Conservation (phyloP, 2,329 filamentous ascomycete species). For the Stachybotrys chartarum region DNA sequence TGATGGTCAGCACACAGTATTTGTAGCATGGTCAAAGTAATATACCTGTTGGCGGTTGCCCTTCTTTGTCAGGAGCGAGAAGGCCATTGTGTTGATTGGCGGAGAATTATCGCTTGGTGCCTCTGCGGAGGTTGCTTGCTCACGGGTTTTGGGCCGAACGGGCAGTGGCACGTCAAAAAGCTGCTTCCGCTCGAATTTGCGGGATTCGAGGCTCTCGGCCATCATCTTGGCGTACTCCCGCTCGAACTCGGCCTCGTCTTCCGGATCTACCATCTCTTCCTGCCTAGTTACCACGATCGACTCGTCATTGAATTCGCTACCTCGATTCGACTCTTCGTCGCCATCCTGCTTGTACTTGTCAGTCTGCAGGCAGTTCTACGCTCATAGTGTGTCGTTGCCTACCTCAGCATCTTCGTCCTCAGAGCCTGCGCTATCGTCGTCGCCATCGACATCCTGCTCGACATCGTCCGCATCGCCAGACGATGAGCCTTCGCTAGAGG, state of each 20-base stretch:
- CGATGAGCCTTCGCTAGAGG: conserved; percentile 60
- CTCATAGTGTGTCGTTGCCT: conserved; percentile 7
- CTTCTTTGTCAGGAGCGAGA: conserved; percentile 90
- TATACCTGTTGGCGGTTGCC: conserved; percentile 87
- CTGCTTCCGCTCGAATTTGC: conserved; percentile 91
- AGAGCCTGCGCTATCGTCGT: conserved; percentile 49
- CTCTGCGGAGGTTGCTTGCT: conserved; percentile 32
- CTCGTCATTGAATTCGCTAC: conserved; percentile 72
- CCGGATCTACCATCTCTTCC: conserved; percentile 84
- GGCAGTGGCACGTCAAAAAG: conserved; percentile 97
- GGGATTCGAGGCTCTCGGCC: conserved; percentile 90
- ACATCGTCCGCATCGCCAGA: conserved; percentile 69
- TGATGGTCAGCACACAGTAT: conserved; percentile 6
- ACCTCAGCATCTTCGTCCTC: conserved; percentile 55
- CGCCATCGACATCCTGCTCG: conserved; percentile 52
- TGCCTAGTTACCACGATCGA: conserved; percentile 86
- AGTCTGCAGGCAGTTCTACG: background rate
- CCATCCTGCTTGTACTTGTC: conserved; percentile 24
- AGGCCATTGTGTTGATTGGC: conserved; percentile 70
- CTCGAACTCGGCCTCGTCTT: conserved; percentile 95
- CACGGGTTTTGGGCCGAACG: conserved; percentile 66
- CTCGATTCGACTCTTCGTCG: conserved; percentile 40
- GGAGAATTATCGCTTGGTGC: conserved; percentile 12
- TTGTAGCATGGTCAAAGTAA: background rate
- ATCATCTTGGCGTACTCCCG: conserved; percentile 98